A percentile compares a stretch with the other conserved stretches of the same genome.
Evolutionary conservation across 1,284 basidiomycete species (phyloP).

Genomic region (Xerocomus nothofagi): DNA sequence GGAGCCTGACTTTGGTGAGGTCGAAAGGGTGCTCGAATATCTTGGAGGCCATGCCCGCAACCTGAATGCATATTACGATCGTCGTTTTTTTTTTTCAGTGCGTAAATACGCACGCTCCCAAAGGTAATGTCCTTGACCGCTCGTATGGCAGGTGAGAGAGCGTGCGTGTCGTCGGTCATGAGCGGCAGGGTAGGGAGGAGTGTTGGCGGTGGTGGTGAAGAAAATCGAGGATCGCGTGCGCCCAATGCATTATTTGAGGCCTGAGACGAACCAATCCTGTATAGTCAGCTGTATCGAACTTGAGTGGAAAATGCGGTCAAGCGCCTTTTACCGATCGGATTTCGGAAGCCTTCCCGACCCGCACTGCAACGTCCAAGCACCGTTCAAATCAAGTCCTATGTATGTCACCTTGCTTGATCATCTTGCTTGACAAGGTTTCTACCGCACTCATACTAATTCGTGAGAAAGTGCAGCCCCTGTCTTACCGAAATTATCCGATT

Average conservation of each 20-base stretch:
- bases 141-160: constrained; percentile 28
- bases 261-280: constrained; percentile 27
- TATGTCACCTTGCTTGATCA: too few species aligned
- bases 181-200: background rate
- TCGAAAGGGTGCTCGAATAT: constrained; percentile 76
- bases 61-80: constrained; percentile 38
- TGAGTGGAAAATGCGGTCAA: constrained; percentile 21
- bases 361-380: too few species aligned
- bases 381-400: background rate
- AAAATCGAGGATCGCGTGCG: constrained; percentile 10
- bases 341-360: too few species aligned
- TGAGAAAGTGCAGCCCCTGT: too few species aligned
- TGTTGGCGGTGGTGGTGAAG: constrained; percentile 3
- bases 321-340: constrained; percentile 10
- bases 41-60: constrained; percentile 74
- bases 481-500: too few species aligned
- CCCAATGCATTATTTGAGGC: constrained; percentile 30
- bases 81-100: background rate
- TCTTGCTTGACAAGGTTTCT: too few species aligned
- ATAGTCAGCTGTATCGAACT: constrained; percentile 14
- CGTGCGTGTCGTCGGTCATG: constrained; percentile 26
- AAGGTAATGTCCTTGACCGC: constrained; percentile 50
- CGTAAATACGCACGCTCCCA: constrained; percentile 44
- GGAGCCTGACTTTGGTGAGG: constrained; percentile 81
- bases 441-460: too few species aligned